phyloP scores from a whole-genome alignment of 768 basidiomycete species.

The Leccinum ochraceum region DNA sequence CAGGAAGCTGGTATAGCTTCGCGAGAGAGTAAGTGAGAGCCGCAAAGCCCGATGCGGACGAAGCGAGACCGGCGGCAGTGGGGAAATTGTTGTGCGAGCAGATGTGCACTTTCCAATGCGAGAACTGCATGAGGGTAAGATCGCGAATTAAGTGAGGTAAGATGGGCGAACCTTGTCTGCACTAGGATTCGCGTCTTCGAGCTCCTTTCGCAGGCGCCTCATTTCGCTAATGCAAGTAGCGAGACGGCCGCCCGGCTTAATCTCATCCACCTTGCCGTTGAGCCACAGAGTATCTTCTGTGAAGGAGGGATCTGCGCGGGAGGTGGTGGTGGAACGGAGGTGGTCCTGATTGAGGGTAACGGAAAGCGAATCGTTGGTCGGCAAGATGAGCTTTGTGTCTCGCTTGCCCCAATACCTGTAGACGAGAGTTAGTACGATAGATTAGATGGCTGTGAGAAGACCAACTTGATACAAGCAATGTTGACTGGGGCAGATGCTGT shows the following conservation, averaged over 20 bases:
- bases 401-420: constrained; percentile 98
- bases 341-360: constrained; percentile 97
- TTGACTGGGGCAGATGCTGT: constrained; percentile 94
- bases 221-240: constrained; percentile 87
- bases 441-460: constrained; percentile 3
- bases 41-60: constrained; percentile 96
- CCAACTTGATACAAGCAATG: constrained; percentile 96
- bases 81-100: constrained; percentile 98
- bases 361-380: constrained; percentile 97
- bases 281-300: constrained; percentile 86
- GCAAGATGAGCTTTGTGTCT: constrained; percentile 91
- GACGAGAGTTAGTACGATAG: constrained; percentile 8
- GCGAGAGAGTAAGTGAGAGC: constrained; percentile 91
- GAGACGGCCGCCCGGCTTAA: constrained; percentile 77
- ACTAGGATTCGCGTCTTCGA: constrained; percentile 69
- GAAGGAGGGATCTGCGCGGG: constrained; percentile 78
- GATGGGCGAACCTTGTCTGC: constrained; percentile 58
- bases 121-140: constrained; percentile 17
- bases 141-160: neutral
- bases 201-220: constrained; percentile 68
- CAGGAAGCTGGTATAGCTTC: constrained; percentile 79
- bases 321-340: constrained; percentile 90
- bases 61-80: constrained; percentile 96
- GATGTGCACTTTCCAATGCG: constrained; percentile 73
- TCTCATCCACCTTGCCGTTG: constrained; percentile 89